Conservation (phyloP, 2,329 filamentous ascomycete genomes). For the Mycogone perniciosa region DNA sequence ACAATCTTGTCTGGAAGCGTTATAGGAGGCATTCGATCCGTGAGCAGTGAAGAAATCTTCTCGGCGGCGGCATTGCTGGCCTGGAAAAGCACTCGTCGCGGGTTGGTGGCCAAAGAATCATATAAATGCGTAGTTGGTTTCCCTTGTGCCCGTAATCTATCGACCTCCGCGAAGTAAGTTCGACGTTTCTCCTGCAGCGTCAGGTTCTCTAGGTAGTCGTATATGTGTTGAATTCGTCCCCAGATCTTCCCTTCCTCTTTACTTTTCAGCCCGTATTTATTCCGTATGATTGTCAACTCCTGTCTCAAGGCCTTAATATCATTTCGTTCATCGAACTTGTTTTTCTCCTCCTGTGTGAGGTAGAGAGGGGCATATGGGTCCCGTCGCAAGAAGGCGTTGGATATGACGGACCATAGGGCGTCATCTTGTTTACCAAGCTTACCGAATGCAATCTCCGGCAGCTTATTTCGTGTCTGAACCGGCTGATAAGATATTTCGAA, state of each 20-base stretch:
- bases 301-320: background rate
- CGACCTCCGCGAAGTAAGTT: background rate
- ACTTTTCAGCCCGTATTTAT: background rate
- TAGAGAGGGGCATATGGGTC: background rate
- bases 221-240: background rate
- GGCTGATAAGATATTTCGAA: conserved; percentile 3
- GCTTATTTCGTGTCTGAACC: background rate
- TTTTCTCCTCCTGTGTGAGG: background rate
- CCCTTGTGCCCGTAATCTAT: conserved; percentile 1
- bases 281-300: background rate
- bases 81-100: conserved; percentile 3
- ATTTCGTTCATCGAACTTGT: background rate
- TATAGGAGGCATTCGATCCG: background rate
- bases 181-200: background rate
- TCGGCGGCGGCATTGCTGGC: background rate
- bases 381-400: background rate
- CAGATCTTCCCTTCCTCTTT: background rate
- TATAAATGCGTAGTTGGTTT: conserved; percentile 1
- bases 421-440: conserved; percentile 4
- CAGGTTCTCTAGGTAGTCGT: background rate
- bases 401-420: conserved; percentile 1
- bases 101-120: conserved; percentile 1
- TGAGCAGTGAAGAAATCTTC: background rate
- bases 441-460: conserved; percentile 4
- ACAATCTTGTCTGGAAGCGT: conserved; percentile 2